Base-by-base conservation (phyloP, 1,139 yeast species). In the Groenewaldozyma auringiensis region DNA sequence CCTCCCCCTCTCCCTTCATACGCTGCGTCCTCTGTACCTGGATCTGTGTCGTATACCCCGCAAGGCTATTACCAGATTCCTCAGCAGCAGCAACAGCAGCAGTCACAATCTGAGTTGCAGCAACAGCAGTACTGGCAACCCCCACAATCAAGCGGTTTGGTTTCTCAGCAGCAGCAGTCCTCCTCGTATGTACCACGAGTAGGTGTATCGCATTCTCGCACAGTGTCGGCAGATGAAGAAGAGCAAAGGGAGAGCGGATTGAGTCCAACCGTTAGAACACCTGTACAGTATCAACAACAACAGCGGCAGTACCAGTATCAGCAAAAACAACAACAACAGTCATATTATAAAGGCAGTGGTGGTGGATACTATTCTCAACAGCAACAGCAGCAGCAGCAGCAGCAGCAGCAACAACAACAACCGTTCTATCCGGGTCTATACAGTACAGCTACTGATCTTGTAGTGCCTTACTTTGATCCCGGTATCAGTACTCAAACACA, bases 21-120 rank as follows among this genome's bases (percentile, higher is more conserved):
- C 47, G 55, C 54, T 44, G 59, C 63, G n/a, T 57, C 69, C 14
- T 63, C 70, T 2, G 54, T 61, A 25, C 29, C 11, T 25, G 6
- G 9, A 11, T 25, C 29, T 25, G 29, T 11, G 6, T 25, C 29
- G 6, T 8, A 25, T 25, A 25, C 29, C 6, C 29, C 29, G 9
- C 29, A 25, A 11, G 29, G 29, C 2, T 25, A 25, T 25, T 25
- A 25, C 39, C 70, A 66, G 43, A 63, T 65, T 16, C 61, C 53
- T 32, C 54, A 50, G 22, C 45, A 43, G 11, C 54, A 48, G 35
- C 45, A 45, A 25, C 64, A 44, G 40, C 43, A 41, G 16, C 55
- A 40, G 18, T 17, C 20, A 2, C 47, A 40, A 17, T n/a, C n/a
- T n/a, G 42, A 33, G 34, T 21, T 18, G 17, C 27, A 14, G 9